Conservation (phyloP, 2,329 filamentous ascomycete genomes). For the Plenodomus lindquistii region DNA sequence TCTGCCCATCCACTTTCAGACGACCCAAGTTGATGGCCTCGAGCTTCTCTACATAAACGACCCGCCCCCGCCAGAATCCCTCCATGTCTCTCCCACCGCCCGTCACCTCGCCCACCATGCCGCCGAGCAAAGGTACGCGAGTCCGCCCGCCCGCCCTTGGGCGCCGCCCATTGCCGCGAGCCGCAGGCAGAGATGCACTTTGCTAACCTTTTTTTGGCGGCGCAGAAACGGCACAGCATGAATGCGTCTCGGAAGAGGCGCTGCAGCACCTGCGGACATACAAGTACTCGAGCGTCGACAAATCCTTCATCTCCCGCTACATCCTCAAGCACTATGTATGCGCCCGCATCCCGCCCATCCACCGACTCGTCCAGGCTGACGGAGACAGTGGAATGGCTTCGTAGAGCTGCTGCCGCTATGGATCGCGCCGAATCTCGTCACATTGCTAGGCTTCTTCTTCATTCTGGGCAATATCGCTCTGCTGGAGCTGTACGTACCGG, state of each 20-base stretch:
- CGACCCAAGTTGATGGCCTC: constrained; percentile 17
- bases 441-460: constrained; percentile 90
- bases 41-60: constrained; percentile 27
- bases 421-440: constrained; percentile 98
- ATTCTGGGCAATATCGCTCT: constrained; percentile 81
- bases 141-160: too few relatives aligned
- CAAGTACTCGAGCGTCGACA: constrained; percentile 97
- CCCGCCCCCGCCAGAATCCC: constrained; percentile 22
- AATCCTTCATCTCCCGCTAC: constrained; percentile 90
- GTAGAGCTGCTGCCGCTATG: constrained; percentile 91
- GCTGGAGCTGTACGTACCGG: constrained; percentile 80
- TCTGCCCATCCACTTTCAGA: constrained; percentile 13
- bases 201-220: constrained; percentile 13
- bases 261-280: constrained; percentile 90
- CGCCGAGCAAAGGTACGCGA: constrained; percentile 40
- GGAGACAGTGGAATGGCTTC: constrained; percentile 87
- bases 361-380: constrained; percentile 25
- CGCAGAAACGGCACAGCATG: constrained; percentile 66
- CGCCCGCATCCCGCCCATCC: constrained; percentile 18
- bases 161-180: constrained; percentile 3
- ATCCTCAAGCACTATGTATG: constrained; percentile 93
- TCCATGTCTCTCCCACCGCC: constrained; percentile 44
- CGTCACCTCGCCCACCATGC: constrained; percentile 44
- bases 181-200: neutral
- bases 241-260: constrained; percentile 82